Conservation (phyloP, 2,329 filamentous ascomycete species). For the Pseudogymnoascus sp. region DNA sequence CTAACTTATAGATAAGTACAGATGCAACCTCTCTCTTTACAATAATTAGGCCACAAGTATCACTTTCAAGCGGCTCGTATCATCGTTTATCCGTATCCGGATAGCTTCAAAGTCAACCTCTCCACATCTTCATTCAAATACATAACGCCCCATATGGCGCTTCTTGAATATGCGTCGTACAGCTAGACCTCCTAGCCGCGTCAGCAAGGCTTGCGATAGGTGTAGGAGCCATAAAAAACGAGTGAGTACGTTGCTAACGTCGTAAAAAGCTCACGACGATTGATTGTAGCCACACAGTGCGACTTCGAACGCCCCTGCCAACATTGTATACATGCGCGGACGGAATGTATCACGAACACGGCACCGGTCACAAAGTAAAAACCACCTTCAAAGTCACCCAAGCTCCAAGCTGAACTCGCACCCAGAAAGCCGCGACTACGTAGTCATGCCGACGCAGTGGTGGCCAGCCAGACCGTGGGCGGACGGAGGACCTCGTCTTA, state of each 20-base stretch:
- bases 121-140: background rate
- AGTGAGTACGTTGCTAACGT: slow-evolving; percentile 16
- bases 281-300: slow-evolving; percentile 22
- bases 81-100: background rate
- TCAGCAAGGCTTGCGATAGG: slow-evolving; percentile 27
- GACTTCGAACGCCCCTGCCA: slow-evolving; percentile 30
- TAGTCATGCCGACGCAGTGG: background rate
- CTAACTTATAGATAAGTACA: background rate
- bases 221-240: slow-evolving; percentile 28
- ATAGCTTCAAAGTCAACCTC: background rate
- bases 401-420: background rate
- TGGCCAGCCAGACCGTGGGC: background rate
- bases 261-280: background rate
- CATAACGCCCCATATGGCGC: background rate
- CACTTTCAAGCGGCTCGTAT: background rate
- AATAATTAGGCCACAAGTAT: background rate
- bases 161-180: background rate
- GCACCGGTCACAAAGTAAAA: slow-evolving; percentile 14
- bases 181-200: slow-evolving; percentile 21
- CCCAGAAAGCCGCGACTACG: background rate
- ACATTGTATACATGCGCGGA: slow-evolving; percentile 27
- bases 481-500: background rate
- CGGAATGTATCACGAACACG: slow-evolving; percentile 16
- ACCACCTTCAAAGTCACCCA: slow-evolving; percentile 17
- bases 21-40: background rate